Evolutionary conservation across 768 basidiomycete species (phyloP).

Genomic region (Boletus coccyginus): DNA sequence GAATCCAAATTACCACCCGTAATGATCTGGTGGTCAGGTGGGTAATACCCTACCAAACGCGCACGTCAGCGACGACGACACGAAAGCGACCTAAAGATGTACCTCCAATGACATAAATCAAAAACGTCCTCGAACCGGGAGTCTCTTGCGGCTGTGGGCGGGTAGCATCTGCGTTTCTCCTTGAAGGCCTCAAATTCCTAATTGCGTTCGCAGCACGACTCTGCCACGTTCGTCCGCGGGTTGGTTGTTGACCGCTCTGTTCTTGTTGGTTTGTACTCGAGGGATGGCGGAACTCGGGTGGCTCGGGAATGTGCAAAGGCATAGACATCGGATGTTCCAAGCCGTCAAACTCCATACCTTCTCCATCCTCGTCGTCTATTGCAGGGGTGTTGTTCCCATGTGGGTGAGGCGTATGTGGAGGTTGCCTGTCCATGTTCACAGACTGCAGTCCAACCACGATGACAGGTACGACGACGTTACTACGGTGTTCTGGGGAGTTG

Average conservation of each 20-base stretch:
- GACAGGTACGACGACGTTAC: conserved; percentile 67
- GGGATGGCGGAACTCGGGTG: conserved; percentile 18
- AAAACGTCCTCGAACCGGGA: conserved; percentile 56
- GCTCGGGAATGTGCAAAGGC: conserved; percentile 29
- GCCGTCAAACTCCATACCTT: conserved; percentile 25
- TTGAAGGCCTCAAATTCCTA: conserved; percentile 48
- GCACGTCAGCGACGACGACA: conserved; percentile 1
- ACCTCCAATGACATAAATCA: conserved; percentile 91
- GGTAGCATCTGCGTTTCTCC: conserved; percentile 20
- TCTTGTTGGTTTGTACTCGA: conserved; percentile 12
- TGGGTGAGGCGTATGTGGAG: conserved; percentile 19
- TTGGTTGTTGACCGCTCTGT: conserved; percentile 15
- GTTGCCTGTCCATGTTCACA: conserved; percentile 49
- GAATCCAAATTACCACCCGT: conserved; percentile 77
- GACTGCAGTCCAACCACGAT: conserved; percentile 83
- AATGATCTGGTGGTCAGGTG: conserved; percentile 84
- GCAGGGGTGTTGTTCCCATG: conserved; percentile 9
- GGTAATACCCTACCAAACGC: conserved; percentile 72
- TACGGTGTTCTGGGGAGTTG: conserved; percentile 25
- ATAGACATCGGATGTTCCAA: conserved; percentile 24
- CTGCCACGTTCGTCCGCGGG: conserved; percentile 49
- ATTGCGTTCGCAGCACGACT: conserved; percentile 63
- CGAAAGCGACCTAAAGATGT: conserved; percentile 15
- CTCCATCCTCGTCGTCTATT: conserved; percentile 26
- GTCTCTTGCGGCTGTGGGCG: conserved; percentile 24